Base-by-base conservation (phyloP, 352 stramenopile genomes). In the Pythium pyrilobum region DNA sequence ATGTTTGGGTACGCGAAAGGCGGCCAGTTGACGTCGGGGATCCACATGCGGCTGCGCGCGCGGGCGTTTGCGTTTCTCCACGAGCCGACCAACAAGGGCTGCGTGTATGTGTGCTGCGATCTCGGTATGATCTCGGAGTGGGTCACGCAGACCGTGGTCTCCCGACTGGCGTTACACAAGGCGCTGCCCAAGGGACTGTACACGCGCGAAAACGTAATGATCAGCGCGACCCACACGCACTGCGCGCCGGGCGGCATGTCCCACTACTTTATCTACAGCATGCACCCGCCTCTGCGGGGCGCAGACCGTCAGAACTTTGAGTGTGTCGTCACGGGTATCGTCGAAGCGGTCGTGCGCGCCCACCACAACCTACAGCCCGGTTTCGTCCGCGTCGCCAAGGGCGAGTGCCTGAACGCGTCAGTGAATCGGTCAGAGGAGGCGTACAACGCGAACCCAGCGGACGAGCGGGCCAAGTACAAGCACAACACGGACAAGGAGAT, bases 401-500 rank as follows among this genome's bases (percentile, higher is more conserved):
- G 80, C 4, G 51, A 79, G 11, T 90, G 78, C 53, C 70, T 94
- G 25, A 81, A 77, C 15, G 81, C 72, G 32, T 93, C 86, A 6
- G 89, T 97, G 50, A 98, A 97, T 56, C 73, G 92, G 2, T 96
- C 85, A 0, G 69, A 77, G 0, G 86, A 93, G n/a, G 87, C 82
- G 15, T 98, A 98, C 64, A 62, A 89, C 13, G 74, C 89, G 12
- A 98, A 98, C 48, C 92, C 92, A 18, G 42, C 66, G 27, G 54
- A 76, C 1, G 92, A 98, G 58, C 77, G 90, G 10, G 70, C 64
- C 12, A 59, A 68, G 24, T 98, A 92, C 61, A 64, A 77, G 39
- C 59, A 87, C 50, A 77, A 97, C 50, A 97, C 86, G 18, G 91
- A 97, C 71, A 96, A 97, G 56, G 84, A 90, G 41, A 97, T 97